Evolutionary conservation across 345 rosid species (phyloP), one percentile per base, ranked within the genome.

Genomic region (Murraya koenigii): DNA sequence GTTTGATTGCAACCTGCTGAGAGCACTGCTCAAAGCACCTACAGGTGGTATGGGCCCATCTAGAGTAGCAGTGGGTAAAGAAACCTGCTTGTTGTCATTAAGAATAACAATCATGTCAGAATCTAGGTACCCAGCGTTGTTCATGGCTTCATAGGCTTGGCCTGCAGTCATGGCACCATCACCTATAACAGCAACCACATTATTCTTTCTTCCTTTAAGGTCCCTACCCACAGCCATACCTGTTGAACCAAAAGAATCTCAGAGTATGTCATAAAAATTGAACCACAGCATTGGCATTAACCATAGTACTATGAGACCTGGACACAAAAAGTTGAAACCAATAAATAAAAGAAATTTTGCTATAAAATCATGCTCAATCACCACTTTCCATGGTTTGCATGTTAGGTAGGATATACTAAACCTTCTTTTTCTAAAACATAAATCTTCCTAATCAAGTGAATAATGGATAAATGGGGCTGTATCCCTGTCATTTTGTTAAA

Each of bases 161-260:
- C 99, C 99, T 28, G 99, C 99, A 2, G 99, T 96, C 99, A 96
- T 96, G 30, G 99, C 99, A 69, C 98, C 99, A 74, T 96, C 99
- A 30, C 99, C 98, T 26, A 95, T 95, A 68, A 95, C 92, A 55
- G 97, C 91, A 58, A 93, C 83, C 62, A 95, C 97, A 41, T 89
- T 82, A 86, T 93, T 93, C 62, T 75, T 85, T 74, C 86, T 85
- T 77, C 94, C 98, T 70, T 93, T 92, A 49, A 95, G 83, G 87
- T 95, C 99, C 82, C 99, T 87, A 35, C 97, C 98, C 30, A 93
- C 95, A 0, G 99, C 98, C 99, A 95, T 95, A 69, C 99, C 99
- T 95, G 83, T 56, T 72, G 75, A 78, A 68, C 35, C 54, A 58
- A 84, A 74, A 47, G 23, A 65, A 20, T 62, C 41, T 17, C 49